A percentile compares a stretch with the other conserved stretches of the same genome.
These are phyloP conservation scores for Schizophyllum amplum DNA, from an alignment of 1,284 basidiomycete species.

Conservation along the genomic window DNA sequence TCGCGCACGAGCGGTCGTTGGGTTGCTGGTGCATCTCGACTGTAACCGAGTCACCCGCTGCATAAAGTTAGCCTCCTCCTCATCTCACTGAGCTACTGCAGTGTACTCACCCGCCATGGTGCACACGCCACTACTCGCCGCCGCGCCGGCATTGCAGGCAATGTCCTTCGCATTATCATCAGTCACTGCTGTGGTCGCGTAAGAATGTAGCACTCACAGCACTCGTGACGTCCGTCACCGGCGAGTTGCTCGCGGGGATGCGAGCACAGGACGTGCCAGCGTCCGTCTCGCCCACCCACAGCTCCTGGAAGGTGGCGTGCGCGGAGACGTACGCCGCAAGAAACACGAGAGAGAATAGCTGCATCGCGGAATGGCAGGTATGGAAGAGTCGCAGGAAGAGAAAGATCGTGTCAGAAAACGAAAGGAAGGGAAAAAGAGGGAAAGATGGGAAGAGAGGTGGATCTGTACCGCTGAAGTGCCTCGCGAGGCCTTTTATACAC, in stretches of 20 bases:
- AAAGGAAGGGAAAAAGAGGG: neutral
- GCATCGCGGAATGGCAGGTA: neutral
- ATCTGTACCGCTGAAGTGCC: neutral
- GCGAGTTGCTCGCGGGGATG: slow-evolving; percentile 35
- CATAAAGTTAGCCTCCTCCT: neutral
- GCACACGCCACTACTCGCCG: slow-evolving; percentile 29
- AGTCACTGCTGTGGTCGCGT: neutral
- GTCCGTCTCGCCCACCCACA: slow-evolving; percentile 45
- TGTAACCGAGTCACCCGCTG: slow-evolving; percentile 38
- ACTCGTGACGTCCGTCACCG: slow-evolving; percentile 34
- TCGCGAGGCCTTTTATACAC: neutral
- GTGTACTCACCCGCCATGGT: slow-evolving; percentile 30
- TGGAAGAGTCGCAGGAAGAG: too few species aligned
- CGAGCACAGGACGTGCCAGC: slow-evolving; percentile 39
- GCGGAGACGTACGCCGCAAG: slow-evolving; percentile 32
- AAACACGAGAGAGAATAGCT: slow-evolving; percentile 7
- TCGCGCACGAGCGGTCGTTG: slow-evolving; percentile 35
- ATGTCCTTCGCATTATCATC: slow-evolving; percentile 27
- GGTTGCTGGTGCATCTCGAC: slow-evolving; percentile 51
- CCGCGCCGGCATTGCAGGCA: slow-evolving; percentile 35
- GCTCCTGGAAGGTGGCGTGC: slow-evolving; percentile 45
- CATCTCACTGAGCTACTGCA: slow-evolving; percentile 2
- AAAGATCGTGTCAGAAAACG: too few species aligned
- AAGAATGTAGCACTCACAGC: slow-evolving; percentile 21
- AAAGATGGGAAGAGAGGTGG: neutral